phyloP scores from a whole-genome alignment of 2,329 filamentous ascomycete species.

The Akanthomyces lecanii region DNA sequence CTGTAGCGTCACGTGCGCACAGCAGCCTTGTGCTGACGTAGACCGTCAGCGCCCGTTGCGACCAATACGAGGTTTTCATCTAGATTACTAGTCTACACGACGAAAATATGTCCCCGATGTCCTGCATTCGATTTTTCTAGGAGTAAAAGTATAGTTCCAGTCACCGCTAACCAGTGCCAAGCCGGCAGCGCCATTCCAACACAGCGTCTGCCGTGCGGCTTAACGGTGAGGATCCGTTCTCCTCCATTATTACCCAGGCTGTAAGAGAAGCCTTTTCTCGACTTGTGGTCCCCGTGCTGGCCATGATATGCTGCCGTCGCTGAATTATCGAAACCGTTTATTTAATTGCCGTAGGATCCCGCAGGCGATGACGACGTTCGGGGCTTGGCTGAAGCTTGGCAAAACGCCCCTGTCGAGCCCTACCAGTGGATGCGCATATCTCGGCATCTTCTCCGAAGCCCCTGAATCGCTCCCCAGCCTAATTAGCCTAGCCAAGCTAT shows the following conservation, averaged over 20 bases:
- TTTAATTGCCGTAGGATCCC: not conserved
- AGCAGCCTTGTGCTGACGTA: conserved; percentile 4
- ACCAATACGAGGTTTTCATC: not conserved
- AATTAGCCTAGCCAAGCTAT: not conserved
- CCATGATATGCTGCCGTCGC: not conserved
- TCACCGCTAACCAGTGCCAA: too few relatives aligned
- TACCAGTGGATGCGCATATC: not conserved
- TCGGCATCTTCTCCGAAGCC: not conserved
- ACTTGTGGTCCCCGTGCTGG: too few relatives aligned
- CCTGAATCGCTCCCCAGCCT: not conserved
- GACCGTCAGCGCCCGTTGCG: not conserved
- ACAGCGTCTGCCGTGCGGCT: too few relatives aligned
- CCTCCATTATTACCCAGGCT: too few relatives aligned
- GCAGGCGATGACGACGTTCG: not conserved
- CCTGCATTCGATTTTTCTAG: too few relatives aligned
- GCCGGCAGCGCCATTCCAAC: too few relatives aligned
- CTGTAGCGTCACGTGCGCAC: not conserved
- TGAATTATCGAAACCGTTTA: not conserved
- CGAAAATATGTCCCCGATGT: too few relatives aligned
- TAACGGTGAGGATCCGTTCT: too few relatives aligned
- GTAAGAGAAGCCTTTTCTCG: too few relatives aligned
- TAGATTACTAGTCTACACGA: too few relatives aligned
- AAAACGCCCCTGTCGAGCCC: not conserved
- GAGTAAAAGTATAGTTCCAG: too few relatives aligned
- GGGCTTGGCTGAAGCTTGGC: conserved; percentile 6